Conservation (phyloP, 2,329 filamentous ascomycete genomes). For the Claviceps sp. region DNA sequence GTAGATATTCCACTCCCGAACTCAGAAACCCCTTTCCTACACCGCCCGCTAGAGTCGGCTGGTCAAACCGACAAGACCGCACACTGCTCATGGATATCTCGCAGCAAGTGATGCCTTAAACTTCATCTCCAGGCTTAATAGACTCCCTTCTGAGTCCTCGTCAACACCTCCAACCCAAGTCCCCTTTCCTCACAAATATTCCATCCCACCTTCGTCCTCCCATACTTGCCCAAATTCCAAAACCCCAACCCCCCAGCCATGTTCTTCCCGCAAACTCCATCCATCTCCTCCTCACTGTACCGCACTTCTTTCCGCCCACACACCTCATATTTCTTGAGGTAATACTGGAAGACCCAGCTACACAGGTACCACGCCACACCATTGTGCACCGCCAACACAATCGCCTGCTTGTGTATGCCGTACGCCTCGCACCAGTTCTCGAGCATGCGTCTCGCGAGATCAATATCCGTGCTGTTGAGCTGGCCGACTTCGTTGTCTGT, state of each 20-base stretch:
- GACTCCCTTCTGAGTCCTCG: not conserved
- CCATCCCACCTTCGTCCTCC: not conserved
- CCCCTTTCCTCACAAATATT: not conserved
- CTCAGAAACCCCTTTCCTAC: too few relatives aligned
- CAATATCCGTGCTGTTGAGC: not conserved
- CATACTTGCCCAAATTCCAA: not conserved
- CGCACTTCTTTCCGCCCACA: not conserved
- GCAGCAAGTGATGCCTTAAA: not conserved
- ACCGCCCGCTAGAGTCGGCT: not conserved
- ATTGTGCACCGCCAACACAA: conserved; percentile 2
- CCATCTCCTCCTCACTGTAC: not conserved
- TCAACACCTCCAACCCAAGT: not conserved
- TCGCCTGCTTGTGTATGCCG: not conserved
- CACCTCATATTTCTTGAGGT: not conserved
- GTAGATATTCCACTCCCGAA: too few relatives aligned
- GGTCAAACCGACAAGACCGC: too few relatives aligned
- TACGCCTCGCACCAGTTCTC: conserved; percentile 6
- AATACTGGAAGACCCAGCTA: not conserved
- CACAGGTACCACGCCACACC: conserved; percentile 4
- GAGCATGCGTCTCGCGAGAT: conserved; percentile 3
- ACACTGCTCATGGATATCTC: not conserved
- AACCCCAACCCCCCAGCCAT: not conserved
- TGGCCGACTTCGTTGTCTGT: too few relatives aligned
- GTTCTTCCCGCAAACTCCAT: not conserved
- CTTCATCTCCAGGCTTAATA: not conserved